Evolutionary conservation across 768 basidiomycete genomes (phyloP).

Genomic region (Lepiota venenata): DNA sequence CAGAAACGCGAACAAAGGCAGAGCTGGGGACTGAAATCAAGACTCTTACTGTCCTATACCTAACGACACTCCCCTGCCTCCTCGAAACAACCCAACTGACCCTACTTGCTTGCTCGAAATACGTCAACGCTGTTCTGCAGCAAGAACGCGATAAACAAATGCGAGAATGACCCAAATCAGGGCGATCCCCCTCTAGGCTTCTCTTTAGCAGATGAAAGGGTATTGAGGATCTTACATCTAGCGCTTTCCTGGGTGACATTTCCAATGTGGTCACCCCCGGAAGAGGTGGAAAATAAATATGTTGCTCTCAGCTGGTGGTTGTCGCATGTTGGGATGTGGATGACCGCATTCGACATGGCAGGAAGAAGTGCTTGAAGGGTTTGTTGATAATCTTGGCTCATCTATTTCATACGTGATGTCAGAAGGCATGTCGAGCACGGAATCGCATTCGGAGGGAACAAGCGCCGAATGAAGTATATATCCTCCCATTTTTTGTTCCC

Average conservation of each 20-base stretch:
- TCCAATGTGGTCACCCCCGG: slow-evolving; percentile 31
- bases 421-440: slow-evolving; percentile 75
- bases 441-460: slow-evolving; percentile 55
- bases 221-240: slow-evolving; percentile 21
- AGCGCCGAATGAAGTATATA: slow-evolving; percentile 50
- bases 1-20: slow-evolving; percentile 54
- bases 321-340: slow-evolving; percentile 19
- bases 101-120: slow-evolving; percentile 78
- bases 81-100: slow-evolving; percentile 85
- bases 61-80: slow-evolving; percentile 81
- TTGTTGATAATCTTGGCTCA: slow-evolving; percentile 21
- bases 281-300: slow-evolving; percentile 57
- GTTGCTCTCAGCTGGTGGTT: slow-evolving; percentile 19
- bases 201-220: slow-evolving; percentile 24
- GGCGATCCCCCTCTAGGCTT: slow-evolving; percentile 36
- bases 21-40: slow-evolving; percentile 95
- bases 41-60: slow-evolving; percentile 83
- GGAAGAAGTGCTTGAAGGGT: slow-evolving; percentile 75
- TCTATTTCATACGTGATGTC: slow-evolving; percentile 63
- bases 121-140: slow-evolving; percentile 65
- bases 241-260: slow-evolving; percentile 15
- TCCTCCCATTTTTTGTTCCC: slow-evolving; percentile 19
- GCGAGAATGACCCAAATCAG: slow-evolving; percentile 39
- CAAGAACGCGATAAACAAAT: slow-evolving; percentile 56
- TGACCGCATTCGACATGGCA: slow-evolving; percentile 16